Base-by-base conservation (phyloP, 2,329 filamentous ascomycete genomes). In the Ilyonectria sp. region DNA sequence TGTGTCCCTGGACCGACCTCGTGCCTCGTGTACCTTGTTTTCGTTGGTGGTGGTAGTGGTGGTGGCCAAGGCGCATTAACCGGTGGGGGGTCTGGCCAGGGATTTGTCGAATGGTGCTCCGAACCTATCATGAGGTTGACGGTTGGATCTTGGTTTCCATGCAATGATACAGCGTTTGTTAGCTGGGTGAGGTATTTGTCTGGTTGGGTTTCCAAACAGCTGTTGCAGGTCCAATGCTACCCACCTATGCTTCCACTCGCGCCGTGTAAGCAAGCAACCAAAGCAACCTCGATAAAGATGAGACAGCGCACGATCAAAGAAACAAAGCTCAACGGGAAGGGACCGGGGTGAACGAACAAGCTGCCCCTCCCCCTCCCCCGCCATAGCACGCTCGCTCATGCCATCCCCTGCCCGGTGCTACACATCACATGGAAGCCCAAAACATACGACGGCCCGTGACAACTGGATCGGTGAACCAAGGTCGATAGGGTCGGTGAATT, bases 391-490 rank as follows among this genome's bases (percentile, higher is more conserved):
- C 37, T 74, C 63, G 68, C 37, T 74, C 63, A 60, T 56, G 62
- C 46, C 58, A 65, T 66, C 63, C 52, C 63, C 63, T 57, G 58
- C 57, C 57, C 60, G 65, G 60, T 65, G 57, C 72, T 70, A 70
- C 63, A 63, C 65, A 69, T 75, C 71, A 72, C 71, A 75, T 74
- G 70, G 68, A 67, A 71, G 56, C 60, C 63, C 53, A 68, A 61
- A 71, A 68, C 66, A 68, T 71, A 70, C 73, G 68, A 74, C 62
- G 44, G 40, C 26, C 47, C 35, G 59, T 57, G 60, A 57, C 60
- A 58, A 64, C 66, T 47, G 61, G 49, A 54, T 15, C 62, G 67
- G 65, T 70, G 65, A 50, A 58, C 21, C 40, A 44, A 69, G 56
- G 35, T 67, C 40, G 31, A 49, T 10, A 44, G 52, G 17, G 47